phyloP scores from a whole-genome alignment of 208 protist species.

The Zelonia costaricensis region DNA sequence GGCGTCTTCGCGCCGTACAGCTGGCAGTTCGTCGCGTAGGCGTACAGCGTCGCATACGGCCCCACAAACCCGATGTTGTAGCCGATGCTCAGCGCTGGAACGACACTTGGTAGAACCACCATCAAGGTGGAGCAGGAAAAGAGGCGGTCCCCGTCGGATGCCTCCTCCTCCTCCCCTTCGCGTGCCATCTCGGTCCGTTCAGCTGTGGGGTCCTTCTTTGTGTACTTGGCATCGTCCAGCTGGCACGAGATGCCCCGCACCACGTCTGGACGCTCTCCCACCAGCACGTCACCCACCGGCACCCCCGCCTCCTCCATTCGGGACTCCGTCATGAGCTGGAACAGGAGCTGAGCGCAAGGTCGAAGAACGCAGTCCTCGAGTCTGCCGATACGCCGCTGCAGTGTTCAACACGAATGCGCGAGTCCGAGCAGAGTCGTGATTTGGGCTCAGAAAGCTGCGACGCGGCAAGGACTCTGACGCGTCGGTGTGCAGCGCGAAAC shows the following conservation, averaged over 20 bases:
- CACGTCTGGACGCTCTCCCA: neutral
- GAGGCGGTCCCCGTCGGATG: neutral
- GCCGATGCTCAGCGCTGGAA: slow-evolving; percentile 30
- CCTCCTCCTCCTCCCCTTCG: neutral
- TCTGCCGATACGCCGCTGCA: too few species aligned
- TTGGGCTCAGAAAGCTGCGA: too few species aligned
- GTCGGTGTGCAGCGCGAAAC: too few species aligned
- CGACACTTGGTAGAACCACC: slow-evolving; percentile 18
- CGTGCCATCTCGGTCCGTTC: neutral
- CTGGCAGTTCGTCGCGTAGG: slow-evolving; percentile 45
- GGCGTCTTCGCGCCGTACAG: slow-evolving; percentile 30
- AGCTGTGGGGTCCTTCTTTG: neutral
- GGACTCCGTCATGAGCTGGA: too few species aligned
- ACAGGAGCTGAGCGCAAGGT: too few species aligned
- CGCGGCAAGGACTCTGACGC: too few species aligned
- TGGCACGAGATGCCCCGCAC: neutral
- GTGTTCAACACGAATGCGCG: too few species aligned
- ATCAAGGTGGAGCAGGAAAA: slow-evolving; percentile 13
- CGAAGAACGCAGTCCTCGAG: too few species aligned
- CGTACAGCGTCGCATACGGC: slow-evolving; percentile 39
- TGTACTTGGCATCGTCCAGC: neutral
- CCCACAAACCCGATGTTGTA: slow-evolving; percentile 54
- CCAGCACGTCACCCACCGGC: neutral
- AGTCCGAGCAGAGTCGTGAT: too few species aligned
- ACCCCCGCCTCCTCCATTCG: neutral